Base-by-base conservation (phyloP, 1,139 yeast species). In the Spathaspora sp. region DNA sequence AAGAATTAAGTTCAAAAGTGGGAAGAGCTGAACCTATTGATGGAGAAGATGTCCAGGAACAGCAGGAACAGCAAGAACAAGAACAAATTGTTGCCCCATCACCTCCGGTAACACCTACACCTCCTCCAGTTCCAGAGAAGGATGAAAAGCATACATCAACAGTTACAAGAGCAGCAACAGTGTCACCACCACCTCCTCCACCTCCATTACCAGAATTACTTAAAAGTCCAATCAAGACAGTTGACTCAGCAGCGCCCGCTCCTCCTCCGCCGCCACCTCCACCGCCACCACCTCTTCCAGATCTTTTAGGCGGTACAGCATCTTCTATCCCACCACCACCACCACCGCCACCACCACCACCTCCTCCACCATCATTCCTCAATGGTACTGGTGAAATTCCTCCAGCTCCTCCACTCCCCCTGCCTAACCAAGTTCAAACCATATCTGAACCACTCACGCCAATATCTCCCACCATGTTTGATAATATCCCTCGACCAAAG, bases 401-500 rank as follows among this genome's bases (percentile, higher is more conserved):
- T 3, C 64, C 68, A 10, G 59, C 66, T 13, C 60, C 64, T 17
- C 60, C 61, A 27, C 59, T 55, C 38, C 46, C 43, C 4, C 54
- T 56, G 13, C 56, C 62, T 8, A 57, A 61, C 24, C 61, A 62
- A 7, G 61, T 64, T n/a, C 34, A 39, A 9, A 23, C 41, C n/a
- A 53, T 58, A 2, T 56, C 59, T 1, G 63, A 67, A 24, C 65
- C 69, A 2, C 65, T 72, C 23, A 52, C 54, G 2, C 52, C 58
- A n/a, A 54, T 60, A 7, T 60, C 67, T 6, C 59, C 68, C 4
- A 58, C 65, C 27, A 73, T 82, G 43, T 81, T 81, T 56, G 88
- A 81, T 44, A 72, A 72, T 45, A 78, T 79, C 55, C 91, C 91
- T 41, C 76, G 91, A 56, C 91, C 95, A 20, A 84, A 84, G 70